Evolutionary conservation across 441 rosid genomes (phyloP).

Genomic region (Adansonia gregorii): DNA sequence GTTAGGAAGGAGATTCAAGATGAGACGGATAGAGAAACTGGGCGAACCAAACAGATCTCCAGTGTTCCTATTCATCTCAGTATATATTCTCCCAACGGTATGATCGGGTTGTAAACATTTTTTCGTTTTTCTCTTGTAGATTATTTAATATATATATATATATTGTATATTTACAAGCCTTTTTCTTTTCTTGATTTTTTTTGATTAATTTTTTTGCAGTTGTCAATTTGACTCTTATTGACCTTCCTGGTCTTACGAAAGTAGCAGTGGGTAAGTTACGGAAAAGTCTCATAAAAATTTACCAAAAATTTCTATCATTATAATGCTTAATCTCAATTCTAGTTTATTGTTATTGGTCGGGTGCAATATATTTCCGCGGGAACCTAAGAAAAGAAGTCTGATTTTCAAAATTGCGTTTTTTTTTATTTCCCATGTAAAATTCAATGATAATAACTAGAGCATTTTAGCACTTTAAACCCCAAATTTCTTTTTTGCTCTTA

Average conservation of each 20-base stretch:
- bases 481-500: background rate
- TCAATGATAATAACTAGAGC: background rate
- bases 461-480: background rate
- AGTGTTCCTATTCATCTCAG: slow-evolving; percentile 94
- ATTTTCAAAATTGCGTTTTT: background rate
- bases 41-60: slow-evolving; percentile 78
- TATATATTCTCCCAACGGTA: slow-evolving; percentile 89
- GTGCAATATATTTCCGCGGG: background rate
- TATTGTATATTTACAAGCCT: too few relatives aligned
- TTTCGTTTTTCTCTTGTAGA: background rate
- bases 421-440: background rate
- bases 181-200: slow-evolving; percentile 21
- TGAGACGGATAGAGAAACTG: slow-evolving; percentile 97
- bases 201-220: slow-evolving; percentile 51
- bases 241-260: slow-evolving; percentile 99
- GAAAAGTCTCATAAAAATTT: background rate
- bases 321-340: background rate
- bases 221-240: slow-evolving; percentile 96
- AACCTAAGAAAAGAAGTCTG: background rate
- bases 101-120: slow-evolving; percentile 11
- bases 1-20: slow-evolving; percentile 97
- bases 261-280: slow-evolving; percentile 89
- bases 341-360: background rate
- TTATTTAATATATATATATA: background rate
- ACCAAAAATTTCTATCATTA: background rate